Evolutionary conservation across 1,284 basidiomycete species (phyloP).

Genomic region (Stereum hirsutum): DNA sequence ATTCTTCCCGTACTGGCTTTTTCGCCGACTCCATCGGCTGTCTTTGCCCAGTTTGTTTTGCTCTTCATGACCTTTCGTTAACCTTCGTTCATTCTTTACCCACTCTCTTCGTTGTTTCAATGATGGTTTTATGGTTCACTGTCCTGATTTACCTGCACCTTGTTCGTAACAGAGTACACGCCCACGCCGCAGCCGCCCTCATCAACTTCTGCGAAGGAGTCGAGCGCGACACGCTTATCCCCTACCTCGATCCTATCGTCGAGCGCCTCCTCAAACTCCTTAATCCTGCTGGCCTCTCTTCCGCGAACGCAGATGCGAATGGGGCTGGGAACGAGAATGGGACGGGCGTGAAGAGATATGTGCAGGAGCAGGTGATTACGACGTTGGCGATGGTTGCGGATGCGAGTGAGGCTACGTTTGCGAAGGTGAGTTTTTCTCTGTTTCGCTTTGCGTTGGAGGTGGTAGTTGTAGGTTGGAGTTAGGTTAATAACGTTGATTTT

Average conservation of each 20-base stretch:
- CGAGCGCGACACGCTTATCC: constrained; percentile 58
- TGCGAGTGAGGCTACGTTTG: constrained; percentile 66
- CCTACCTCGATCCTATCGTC: constrained; percentile 72
- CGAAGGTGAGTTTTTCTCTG: constrained; percentile 35
- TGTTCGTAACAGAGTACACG: constrained; percentile 50
- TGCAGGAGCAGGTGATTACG: constrained; percentile 80
- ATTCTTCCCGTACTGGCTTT: too few relatives aligned
- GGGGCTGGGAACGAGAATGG: constrained; percentile 23
- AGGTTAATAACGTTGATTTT: too few relatives aligned
- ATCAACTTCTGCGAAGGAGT: constrained; percentile 86
- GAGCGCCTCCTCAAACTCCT: constrained; percentile 60
- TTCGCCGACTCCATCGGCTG: too few relatives aligned
- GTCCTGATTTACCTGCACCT: too few relatives aligned
- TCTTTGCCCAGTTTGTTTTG: too few relatives aligned
- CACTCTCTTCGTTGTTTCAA: too few relatives aligned
- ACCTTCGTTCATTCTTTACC: too few relatives aligned
- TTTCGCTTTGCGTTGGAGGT: too few relatives aligned
- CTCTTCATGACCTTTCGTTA: too few relatives aligned
- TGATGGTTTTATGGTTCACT: too few relatives aligned
- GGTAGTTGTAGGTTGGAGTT: too few relatives aligned
- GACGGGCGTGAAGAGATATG: constrained; percentile 41
- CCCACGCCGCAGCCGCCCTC: constrained; percentile 78
- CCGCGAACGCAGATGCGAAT: too few relatives aligned
- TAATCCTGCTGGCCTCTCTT: constrained; percentile 39
- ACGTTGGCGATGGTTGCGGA: constrained; percentile 81